Base-by-base conservation (phyloP, 1,284 basidiomycete genomes). In the Leucoagaricus sp. region DNA sequence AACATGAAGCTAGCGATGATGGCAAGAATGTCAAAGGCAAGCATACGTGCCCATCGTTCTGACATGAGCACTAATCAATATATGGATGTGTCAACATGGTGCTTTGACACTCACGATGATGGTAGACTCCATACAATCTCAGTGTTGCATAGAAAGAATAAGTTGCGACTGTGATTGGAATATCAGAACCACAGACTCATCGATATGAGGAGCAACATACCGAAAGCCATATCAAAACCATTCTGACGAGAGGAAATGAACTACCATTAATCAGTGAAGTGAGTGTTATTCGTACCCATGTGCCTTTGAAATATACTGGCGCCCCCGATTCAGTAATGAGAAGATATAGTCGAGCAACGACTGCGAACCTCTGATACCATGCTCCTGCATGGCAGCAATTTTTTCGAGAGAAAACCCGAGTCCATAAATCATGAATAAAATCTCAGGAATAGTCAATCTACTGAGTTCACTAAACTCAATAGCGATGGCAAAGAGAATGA, bases 361-460 rank as follows among this genome's bases (percentile, higher is more conserved):
- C 17, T 8, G 36, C 66, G 5, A 61, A 84, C 91, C 88, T 81
- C 83, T 86, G 52, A 96, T 83, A 0, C 95, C 94, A 67, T 95
- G 94, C 69, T 97, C 95, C 68, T 96, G 91, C 84, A 96, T 92
- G 2, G 94, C 89, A 8, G 95, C 95, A 12, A 95, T 76, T 69
- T 96, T 96, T 69, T 98, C 95, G 4, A 98, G 76, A 0, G 91
- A 86, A 69, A 97, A 97, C 0, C 94, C 93, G 34, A 94, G 75
- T 0, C 89, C 87, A 69, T 94, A 96, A 15, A 81, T 66, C 84
- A 96, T 93, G 69, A 96, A 96, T 1, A 82, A 55, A 1, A 79
- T 65, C 68, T 96, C 94, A 4, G 82, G 69, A 2, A 66, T 57
- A 65, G 92, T 94, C 60, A 96, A 71, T 26, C 61, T 69, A 49